Percentiles rank a stretch among this genome's conserved stretches.
Evolutionary conservation across 1,284 basidiomycete species (phyloP).

Genomic region (Ceratobasidium sp.): DNA sequence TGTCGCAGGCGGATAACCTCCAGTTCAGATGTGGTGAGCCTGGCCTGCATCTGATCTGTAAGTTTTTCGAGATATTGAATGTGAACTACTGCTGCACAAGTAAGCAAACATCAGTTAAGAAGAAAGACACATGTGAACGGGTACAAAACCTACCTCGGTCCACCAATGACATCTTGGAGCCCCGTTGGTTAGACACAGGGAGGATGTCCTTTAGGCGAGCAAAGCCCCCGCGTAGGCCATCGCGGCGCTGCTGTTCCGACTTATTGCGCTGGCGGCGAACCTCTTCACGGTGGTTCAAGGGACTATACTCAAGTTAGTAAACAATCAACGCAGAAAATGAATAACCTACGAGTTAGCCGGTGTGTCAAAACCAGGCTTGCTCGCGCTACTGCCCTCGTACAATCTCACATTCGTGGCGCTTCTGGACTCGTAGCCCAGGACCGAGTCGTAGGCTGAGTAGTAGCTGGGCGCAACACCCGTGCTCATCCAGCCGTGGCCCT

Average conservation of each 20-base stretch:
- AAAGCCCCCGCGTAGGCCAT: constrained; percentile 89
- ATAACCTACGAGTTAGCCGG: constrained; percentile 47
- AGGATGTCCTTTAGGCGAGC: constrained; percentile 86
- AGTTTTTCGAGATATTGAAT: constrained; percentile 84
- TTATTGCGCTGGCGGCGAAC: constrained; percentile 88
- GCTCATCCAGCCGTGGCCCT: too few relatives aligned
- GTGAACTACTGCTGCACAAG: constrained; percentile 73
- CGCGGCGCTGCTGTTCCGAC: constrained; percentile 86
- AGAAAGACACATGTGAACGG: too few relatives aligned
- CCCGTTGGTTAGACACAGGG: constrained; percentile 87
- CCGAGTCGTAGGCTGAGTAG: constrained; percentile 35
- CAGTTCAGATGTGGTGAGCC: constrained; percentile 78
- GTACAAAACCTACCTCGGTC: constrained; percentile 75
- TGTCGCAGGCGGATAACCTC: constrained; percentile 80
- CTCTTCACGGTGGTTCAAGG: constrained; percentile 75
- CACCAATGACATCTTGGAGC: constrained; percentile 88
- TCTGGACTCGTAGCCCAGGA: constrained; percentile 36
- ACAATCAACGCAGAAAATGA: background rate
- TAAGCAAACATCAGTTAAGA: constrained; percentile 45
- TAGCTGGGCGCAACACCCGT: too few relatives aligned
- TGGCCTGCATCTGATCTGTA: constrained; percentile 76
- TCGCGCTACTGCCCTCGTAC: constrained; percentile 48
- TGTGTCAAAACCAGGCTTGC: constrained; percentile 36
- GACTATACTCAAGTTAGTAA: constrained; percentile 47
- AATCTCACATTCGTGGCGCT: constrained; percentile 48